phyloP scores from a whole-genome alignment of 2,329 filamentous ascomycete genomes.

The Cytospora schulzeri region DNA sequence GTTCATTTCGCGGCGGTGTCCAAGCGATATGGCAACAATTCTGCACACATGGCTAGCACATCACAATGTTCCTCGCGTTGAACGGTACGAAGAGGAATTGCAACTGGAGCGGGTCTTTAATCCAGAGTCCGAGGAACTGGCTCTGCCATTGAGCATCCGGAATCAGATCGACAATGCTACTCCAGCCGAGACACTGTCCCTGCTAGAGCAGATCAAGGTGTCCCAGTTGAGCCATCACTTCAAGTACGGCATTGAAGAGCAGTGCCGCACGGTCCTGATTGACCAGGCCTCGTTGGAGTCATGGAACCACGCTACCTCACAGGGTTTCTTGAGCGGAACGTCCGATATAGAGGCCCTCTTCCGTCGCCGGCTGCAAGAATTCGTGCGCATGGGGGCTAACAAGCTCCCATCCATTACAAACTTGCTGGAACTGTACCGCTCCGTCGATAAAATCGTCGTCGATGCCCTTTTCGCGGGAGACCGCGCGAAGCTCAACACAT shows the following conservation, averaged over 20 bases:
- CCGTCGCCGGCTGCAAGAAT: conserved; percentile 32
- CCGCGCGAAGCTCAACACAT: conserved; percentile 37
- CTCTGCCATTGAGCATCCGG: conserved; percentile 35
- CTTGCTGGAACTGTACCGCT: conserved; percentile 32
- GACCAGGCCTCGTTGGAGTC: conserved; percentile 32
- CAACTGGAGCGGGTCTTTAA: conserved; percentile 32
- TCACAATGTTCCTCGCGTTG: conserved; percentile 37
- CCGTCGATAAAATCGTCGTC: conserved; percentile 34
- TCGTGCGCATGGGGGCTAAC: conserved; percentile 33
- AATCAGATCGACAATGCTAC: conserved; percentile 35
- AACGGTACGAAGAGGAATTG: conserved; percentile 39
- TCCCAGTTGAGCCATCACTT: conserved; percentile 33
- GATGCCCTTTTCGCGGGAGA: conserved; percentile 37
- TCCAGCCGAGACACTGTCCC: conserved; percentile 36
- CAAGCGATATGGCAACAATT: conserved; percentile 36
- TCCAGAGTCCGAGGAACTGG: neutral
- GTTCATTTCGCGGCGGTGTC: conserved; percentile 40
- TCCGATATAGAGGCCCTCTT: conserved; percentile 36
- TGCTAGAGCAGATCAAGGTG: conserved; percentile 38
- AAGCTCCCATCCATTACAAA: conserved; percentile 31
- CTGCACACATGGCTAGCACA: conserved; percentile 44
- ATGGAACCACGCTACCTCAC: conserved; percentile 36
- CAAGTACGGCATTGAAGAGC: conserved; percentile 32
- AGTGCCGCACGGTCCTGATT: conserved; percentile 35
- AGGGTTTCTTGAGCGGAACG: conserved; percentile 32